Evolutionary conservation across 257 asterid genomes (phyloP).

Genomic region (Nicotiana knightiana): DNA sequence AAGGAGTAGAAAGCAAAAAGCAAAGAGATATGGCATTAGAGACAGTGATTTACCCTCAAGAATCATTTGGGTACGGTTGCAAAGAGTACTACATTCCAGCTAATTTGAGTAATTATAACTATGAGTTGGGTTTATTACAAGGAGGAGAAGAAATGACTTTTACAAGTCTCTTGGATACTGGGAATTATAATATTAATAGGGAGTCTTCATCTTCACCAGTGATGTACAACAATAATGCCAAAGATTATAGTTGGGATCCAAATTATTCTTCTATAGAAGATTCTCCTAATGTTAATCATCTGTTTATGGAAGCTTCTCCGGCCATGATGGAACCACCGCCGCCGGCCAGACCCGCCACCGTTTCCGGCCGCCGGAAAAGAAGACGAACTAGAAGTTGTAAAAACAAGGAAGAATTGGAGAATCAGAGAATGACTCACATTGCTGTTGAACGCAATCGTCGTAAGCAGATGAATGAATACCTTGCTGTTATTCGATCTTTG

Average conservation of each 20-base stretch:
- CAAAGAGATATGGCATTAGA: slow-evolving; percentile 29
- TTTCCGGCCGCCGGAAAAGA: slow-evolving; percentile 29
- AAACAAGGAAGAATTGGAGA: slow-evolving; percentile 40
- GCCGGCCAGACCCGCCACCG: background rate
- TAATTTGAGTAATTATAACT: slow-evolving; percentile 6
- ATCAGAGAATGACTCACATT: slow-evolving; percentile 48
- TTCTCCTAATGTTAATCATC: background rate
- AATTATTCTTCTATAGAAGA: slow-evolving; percentile 25
- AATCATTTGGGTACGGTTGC: slow-evolving; percentile 25
- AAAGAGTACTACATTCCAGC: slow-evolving; percentile 23
- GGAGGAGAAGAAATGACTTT: slow-evolving; percentile 24
- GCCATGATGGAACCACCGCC: background rate
- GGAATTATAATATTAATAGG: slow-evolving; percentile 9
- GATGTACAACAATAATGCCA: background rate
- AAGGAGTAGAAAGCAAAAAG: background rate
- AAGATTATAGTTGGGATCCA: slow-evolving; percentile 21
- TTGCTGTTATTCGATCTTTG: slow-evolving; percentile 35
- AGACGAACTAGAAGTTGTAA: slow-evolving; percentile 34
- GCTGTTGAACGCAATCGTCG: slow-evolving; percentile 41
- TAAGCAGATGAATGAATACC: slow-evolving; percentile 45
- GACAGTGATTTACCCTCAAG: slow-evolving; percentile 31
- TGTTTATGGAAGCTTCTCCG: slow-evolving; percentile 6
- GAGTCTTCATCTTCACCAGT: slow-evolving; percentile 22
- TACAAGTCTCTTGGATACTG: slow-evolving; percentile 12
- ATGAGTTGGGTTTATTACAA: slow-evolving; percentile 15